These are phyloP conservation scores for Coffea canephora DNA, from an alignment of 257 asterid species.

Conservation along the genomic window DNA sequence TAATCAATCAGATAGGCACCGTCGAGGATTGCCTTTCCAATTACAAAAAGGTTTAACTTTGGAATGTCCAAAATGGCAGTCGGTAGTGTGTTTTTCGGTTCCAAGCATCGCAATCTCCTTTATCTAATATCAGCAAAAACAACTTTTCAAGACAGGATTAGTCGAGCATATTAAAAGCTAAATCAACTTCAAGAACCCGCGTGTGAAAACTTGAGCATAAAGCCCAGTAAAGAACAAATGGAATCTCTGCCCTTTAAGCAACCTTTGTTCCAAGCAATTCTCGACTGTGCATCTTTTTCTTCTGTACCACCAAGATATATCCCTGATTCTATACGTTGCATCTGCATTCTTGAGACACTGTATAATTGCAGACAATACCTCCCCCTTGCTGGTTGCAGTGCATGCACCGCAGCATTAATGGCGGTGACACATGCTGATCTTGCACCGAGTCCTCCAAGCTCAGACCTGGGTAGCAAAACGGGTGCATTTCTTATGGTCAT, in stretches of 20 bases:
- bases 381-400: neutral
- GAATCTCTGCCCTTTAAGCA: slow-evolving; percentile 90
- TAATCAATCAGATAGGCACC: neutral
- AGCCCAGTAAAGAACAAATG: slow-evolving; percentile 22
- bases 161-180: slow-evolving; percentile 7
- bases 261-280: slow-evolving; percentile 95
- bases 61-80: neutral
- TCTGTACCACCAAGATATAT: neutral
- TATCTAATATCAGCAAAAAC: slow-evolving; percentile 6
- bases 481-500: slow-evolving; percentile 66
- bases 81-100: neutral
- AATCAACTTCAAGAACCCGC: neutral
- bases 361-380: neutral
- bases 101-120: slow-evolving; percentile 12
- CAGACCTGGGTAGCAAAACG: slow-evolving; percentile 66
- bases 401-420: slow-evolving; percentile 31
- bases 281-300: slow-evolving; percentile 31
- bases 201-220: slow-evolving; percentile 33
- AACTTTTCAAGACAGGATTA: slow-evolving; percentile 16
- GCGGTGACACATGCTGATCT: slow-evolving; percentile 93
- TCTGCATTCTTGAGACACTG: slow-evolving; percentile 6
- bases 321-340: neutral
- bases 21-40: neutral
- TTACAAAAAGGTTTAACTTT: slow-evolving; percentile 12
- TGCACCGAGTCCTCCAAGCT: slow-evolving; percentile 47